Conservation (phyloP, 2,329 filamentous ascomycete genomes). For the Biscogniauxia marginata region DNA sequence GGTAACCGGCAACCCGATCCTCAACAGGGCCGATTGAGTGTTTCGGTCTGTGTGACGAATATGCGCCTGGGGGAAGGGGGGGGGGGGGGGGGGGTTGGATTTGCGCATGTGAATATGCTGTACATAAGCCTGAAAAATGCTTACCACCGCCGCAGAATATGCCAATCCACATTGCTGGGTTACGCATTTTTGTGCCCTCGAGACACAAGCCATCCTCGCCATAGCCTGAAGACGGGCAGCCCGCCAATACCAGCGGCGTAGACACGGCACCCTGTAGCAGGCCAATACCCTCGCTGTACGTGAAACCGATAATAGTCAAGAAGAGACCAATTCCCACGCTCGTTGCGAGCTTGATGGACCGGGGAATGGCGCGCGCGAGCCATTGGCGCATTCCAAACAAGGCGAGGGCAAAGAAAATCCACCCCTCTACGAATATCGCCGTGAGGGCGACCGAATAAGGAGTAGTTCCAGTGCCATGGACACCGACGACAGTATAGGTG, state of each 20-base stretch:
- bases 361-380: constrained; percentile 80
- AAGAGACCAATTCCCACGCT: constrained; percentile 85
- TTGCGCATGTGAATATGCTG: background rate
- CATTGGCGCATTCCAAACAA: constrained; percentile 81
- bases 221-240: constrained; percentile 54
- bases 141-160: constrained; percentile 74
- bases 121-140: background rate
- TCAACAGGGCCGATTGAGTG: background rate
- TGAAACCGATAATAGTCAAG: constrained; percentile 71
- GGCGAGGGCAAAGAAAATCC: constrained; percentile 79
- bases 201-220: constrained; percentile 57
- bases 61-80: background rate
- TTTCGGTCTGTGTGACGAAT: background rate
- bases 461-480: constrained; percentile 69
- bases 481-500: constrained; percentile 70
- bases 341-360: constrained; percentile 82
- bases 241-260: constrained; percentile 73
- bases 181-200: constrained; percentile 70
- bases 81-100: too few relatives aligned
- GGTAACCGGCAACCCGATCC: background rate
- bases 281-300: constrained; percentile 80
- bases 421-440: constrained; percentile 85
- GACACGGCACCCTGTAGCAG: constrained; percentile 66
- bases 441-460: constrained; percentile 76
- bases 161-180: constrained; percentile 80